These are phyloP conservation scores for Vaccinium macrocarpon DNA, from an alignment of 148 eudicot genomes.

Conservation along the genomic window DNA sequence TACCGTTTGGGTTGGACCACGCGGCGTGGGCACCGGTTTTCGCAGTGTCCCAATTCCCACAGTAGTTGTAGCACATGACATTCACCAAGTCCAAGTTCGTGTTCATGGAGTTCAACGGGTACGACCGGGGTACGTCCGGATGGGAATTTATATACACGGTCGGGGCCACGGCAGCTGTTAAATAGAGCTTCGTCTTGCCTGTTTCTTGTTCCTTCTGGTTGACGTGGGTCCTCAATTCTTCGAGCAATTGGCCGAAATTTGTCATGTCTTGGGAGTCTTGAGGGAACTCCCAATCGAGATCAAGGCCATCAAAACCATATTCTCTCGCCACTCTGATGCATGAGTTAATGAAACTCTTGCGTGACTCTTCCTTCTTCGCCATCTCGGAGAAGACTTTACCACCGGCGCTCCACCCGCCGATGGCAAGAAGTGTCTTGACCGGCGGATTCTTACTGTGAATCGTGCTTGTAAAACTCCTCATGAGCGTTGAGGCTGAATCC, in stretches of 20 bases:
- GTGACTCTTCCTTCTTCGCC: constrained; percentile 13
- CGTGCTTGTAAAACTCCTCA: constrained; percentile 37
- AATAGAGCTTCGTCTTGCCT: constrained; percentile 23
- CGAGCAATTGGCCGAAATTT: constrained; percentile 19
- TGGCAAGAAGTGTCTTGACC: constrained; percentile 33
- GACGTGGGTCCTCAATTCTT: constrained; percentile 41
- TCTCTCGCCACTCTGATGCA: constrained; percentile 38
- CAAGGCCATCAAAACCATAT: constrained; percentile 46
- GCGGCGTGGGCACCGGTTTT: constrained; percentile 41
- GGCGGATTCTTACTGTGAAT: constrained; percentile 32
- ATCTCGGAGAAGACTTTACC: constrained; percentile 17
- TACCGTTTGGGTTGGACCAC: constrained; percentile 31
- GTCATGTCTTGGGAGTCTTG: constrained; percentile 32
- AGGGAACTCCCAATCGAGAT: constrained; percentile 54
- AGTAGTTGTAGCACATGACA: constrained; percentile 47
- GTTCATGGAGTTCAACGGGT: constrained; percentile 27
- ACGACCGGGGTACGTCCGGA: constrained; percentile 14
- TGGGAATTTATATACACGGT: constrained; percentile 17
- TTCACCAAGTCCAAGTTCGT: constrained; percentile 46
- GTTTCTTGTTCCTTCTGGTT: constrained; percentile 28
- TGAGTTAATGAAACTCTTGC: constrained; percentile 35
- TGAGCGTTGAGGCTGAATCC: constrained; percentile 24
- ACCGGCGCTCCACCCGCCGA: constrained; percentile 33
- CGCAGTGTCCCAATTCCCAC: constrained; percentile 34
- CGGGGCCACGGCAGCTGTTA: constrained; percentile 41